phyloP scores from a whole-genome alignment of 176 grass and related monocot genomes.

The Paspalum vaginatum region DNA sequence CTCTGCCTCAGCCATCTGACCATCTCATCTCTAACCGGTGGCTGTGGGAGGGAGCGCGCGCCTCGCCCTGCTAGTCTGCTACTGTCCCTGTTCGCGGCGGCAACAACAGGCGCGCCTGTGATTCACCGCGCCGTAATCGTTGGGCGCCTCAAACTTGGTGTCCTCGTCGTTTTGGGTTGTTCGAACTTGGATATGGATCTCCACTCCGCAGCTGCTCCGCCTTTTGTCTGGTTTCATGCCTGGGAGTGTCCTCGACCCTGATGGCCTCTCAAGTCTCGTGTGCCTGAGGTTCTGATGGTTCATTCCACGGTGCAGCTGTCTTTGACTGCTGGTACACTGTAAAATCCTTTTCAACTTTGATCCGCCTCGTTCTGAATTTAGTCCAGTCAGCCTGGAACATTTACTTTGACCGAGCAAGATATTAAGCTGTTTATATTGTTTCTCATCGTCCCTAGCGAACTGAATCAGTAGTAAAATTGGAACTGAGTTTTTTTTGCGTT shows the following conservation, averaged over 20 bases:
- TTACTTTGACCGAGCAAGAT: background rate
- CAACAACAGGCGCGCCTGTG: too few relatives aligned
- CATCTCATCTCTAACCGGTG: too few relatives aligned
- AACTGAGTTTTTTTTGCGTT: background rate
- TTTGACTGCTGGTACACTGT: background rate
- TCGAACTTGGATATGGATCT: too few relatives aligned
- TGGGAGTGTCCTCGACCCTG: background rate
- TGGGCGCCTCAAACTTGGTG: too few relatives aligned
- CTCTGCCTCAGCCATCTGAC: too few relatives aligned
- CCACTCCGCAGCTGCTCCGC: too few relatives aligned
- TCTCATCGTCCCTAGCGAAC: background rate
- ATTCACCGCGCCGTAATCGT: too few relatives aligned
- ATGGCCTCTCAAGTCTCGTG: background rate
- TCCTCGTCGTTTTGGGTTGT: too few relatives aligned
- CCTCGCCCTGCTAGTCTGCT: too few relatives aligned
- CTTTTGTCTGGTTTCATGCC: too few relatives aligned
- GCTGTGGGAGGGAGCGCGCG: too few relatives aligned
- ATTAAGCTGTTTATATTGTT: background rate
- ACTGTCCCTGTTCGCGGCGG: too few relatives aligned
- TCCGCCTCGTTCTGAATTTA: background rate
- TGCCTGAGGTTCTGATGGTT: background rate
- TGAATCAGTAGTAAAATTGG: background rate
- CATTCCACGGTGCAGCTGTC: background rate
- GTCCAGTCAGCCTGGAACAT: background rate
- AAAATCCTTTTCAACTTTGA: background rate